A percentile compares a stretch with the other conserved stretches of the same genome.
Evolutionary conservation across 1,284 basidiomycete species (phyloP).

Genomic region (Coniferiporia weirii): DNA sequence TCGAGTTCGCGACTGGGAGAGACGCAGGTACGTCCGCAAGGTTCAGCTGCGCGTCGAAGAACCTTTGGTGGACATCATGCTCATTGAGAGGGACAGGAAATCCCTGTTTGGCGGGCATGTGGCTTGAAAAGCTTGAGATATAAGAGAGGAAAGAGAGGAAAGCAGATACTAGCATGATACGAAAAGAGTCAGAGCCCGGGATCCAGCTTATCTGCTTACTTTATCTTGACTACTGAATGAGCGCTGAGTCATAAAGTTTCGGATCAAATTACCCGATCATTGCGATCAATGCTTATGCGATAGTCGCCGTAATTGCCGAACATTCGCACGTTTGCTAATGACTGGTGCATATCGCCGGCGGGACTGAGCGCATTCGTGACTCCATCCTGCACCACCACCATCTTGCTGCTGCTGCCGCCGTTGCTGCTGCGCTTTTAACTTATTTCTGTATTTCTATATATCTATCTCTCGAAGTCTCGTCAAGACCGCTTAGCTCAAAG

Average conservation of each 20-base stretch:
- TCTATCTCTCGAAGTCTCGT: neutral
- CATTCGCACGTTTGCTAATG: neutral
- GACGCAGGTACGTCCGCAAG: constrained; percentile 23
- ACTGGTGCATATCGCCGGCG: neutral
- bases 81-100: constrained; percentile 16
- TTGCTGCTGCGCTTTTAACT: neutral
- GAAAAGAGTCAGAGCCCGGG: neutral
- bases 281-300: no score
- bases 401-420: neutral
- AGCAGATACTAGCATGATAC: neutral
- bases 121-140: neutral
- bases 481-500: neutral
- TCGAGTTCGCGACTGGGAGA: constrained; percentile 55
- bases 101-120: constrained; percentile 1
- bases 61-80: neutral
- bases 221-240: no score
- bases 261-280: no score
- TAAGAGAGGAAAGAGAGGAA: neutral
- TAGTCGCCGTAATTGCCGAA: neutral
- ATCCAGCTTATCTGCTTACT: neutral
- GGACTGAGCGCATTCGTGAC: neutral
- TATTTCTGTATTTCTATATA: neutral
- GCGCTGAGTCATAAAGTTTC: no score
- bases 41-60: constrained; percentile 9
- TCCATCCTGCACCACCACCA: neutral